Base-by-base conservation (phyloP, 2,329 filamentous ascomycete genomes). In the Tolypocladium cylindrosporum region DNA sequence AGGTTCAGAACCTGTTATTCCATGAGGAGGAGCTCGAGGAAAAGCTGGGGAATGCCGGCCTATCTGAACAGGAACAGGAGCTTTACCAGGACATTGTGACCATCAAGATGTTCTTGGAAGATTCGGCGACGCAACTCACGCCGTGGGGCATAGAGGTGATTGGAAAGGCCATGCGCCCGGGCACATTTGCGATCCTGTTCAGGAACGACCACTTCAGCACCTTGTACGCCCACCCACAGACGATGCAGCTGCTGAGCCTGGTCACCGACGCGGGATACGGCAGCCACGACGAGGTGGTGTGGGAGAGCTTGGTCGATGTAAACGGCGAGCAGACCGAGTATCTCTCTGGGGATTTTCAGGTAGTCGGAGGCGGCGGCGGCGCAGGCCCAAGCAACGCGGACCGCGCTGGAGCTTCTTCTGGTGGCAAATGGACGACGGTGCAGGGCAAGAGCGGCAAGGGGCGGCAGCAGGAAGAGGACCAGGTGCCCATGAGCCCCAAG, bases 201-300 rank as follows among this genome's bases (percentile, higher is more conserved):
- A 85, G 94, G 34, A 99, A 99, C 66, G 93, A 99, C 68, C 94
- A 99, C 70, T 99, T 99, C 68, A 91, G 91, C 48, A 97, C 93
- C 0, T 72, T 99, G 0, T 96, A 96, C 72, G 90, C 92, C 60
- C 91, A 97, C 65, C 91, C 93, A 0, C 77, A 86, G 51, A 90
- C 87, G 0, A 79, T 84, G 45, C 82, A 89, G 63, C 79, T 97
- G 1, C 83, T 93, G 62, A 91, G 89, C 0, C 76, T 99, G 3
- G 91, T 99, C 16, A 97, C 94, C 0, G 94, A 99, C 69, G 89
- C 91, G 34, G 94, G 94, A 1, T 99, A 96, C 67, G 86, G 88
- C 13, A 83, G 80, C 11, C 91, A 97, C 64, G 88, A 91, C 19
- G 93, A 97, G 69, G 86, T 99, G 14, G 90, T 99, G 0, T 99